These are phyloP conservation scores for Botryotinia globosa DNA, from an alignment of 2,329 filamentous ascomycete genomes.

Conservation along the genomic window DNA sequence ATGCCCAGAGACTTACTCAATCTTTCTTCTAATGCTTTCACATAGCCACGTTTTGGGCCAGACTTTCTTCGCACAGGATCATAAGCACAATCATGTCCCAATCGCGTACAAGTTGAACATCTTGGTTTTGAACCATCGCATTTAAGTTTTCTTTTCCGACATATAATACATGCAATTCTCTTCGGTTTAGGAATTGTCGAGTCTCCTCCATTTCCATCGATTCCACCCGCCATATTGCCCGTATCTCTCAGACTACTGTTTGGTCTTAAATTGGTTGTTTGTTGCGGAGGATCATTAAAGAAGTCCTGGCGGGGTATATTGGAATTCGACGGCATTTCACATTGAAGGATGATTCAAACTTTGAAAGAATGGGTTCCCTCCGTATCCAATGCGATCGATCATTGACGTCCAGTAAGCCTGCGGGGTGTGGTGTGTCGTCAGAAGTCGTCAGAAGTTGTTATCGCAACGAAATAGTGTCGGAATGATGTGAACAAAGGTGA, in stretches of 20 bases:
- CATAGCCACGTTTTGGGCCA: conserved; percentile 68
- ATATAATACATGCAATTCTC: conserved; percentile 91
- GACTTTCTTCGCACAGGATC: conserved; percentile 70
- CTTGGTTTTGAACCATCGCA: conserved; percentile 66
- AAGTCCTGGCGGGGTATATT: conserved; percentile 46
- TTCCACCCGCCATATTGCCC: conserved; percentile 38
- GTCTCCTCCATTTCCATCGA: conserved; percentile 44
- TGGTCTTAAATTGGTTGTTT: conserved; percentile 29
- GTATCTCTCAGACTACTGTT: conserved; percentile 38
- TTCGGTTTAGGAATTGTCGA: conserved; percentile 76
- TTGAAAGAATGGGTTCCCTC: background rate
- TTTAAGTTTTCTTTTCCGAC: conserved; percentile 82
- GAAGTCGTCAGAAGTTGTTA: conserved; percentile 3
- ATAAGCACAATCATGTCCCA: conserved; percentile 65
- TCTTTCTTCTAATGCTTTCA: conserved; percentile 76
- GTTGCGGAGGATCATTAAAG: conserved; percentile 56
- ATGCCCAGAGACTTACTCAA: conserved; percentile 64
- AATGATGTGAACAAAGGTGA: background rate
- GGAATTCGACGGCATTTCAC: conserved; percentile 36
- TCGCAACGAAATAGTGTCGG: background rate
- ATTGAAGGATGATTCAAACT: background rate
- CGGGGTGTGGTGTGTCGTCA: background rate
- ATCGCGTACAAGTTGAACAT: conserved; percentile 62
- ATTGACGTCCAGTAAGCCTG: conserved; percentile 7
- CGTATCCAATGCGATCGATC: background rate